Base-by-base conservation (phyloP, 2,329 filamentous ascomycete species). In the Dactylellina parvicollis region DNA sequence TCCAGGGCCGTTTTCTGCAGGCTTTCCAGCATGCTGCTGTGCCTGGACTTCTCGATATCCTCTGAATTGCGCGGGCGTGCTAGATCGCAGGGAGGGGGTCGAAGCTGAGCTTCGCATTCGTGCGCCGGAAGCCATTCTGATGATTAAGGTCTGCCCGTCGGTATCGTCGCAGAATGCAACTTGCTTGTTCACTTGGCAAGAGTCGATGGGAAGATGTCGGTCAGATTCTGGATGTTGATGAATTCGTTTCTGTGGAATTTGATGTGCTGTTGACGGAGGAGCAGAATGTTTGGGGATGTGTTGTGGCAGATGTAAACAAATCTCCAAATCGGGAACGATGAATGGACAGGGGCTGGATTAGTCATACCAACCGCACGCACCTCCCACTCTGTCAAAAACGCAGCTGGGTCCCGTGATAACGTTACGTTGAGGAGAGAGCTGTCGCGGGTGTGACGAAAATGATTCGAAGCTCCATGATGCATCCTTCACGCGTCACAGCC, bases 31-130 rank as follows among this genome's bases (percentile, higher is more conserved):
- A 40, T 73, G 78, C 60, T 16, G 36, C 24, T 72, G 69, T 50
- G 65, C 54, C 47, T 60, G 67, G 22, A 56, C 44, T 20, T 74
- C 60, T 52, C 57, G 47, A 34, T 74, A 64, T 10, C 56, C 56
- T 64, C 65, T 75, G 60, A 75, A 70, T 40, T 69, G 65, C 30
- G 66, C 56, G 3, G 71, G 64, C 4, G 65, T 67, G 34, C 88
- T 86, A 38, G 90, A 90, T 74, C 91, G 86, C 78, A 94, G 82
- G 24, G 90, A 92, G 34, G 91, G 91, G 69, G 90, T 93, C 61
- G 91, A 93, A 52, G 91, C 91, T 62, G 87, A 89, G 18, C 90
- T 92, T 78, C 82, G 83, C 70, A 86, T 81, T 59, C 76, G 69
- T 54, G 66, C 54, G 42, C 76, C 75, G 32, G 71, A 55, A 61